Base-by-base conservation (phyloP, 2,329 filamentous ascomycete species). In the Sporothrix variecibatus region DNA sequence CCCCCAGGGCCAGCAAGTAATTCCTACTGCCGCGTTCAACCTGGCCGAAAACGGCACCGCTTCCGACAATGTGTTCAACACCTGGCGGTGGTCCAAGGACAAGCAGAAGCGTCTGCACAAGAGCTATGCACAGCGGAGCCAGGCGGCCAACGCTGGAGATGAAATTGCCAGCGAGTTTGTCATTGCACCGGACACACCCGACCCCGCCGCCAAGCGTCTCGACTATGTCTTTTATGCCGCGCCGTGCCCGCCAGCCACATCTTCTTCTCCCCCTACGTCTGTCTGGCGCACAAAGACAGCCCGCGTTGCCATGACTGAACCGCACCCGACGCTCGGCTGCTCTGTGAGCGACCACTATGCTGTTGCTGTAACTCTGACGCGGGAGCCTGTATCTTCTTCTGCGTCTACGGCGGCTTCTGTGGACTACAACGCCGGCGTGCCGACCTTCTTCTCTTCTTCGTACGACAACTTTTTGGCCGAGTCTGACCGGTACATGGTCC, bases 301-400 rank as follows among this genome's bases (percentile, higher is more conserved):
- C 2, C 87, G 89, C 69, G 92, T 99, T 1, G 91, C 92, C 75
- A 94, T 98, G 90, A 91, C 90, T 26, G 88, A 92, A 80, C 91
- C 93, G 11, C 95, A 98, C 82, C 93, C 94, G 0, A 89, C 88
- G 1, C 86, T 98, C 1, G 87, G 90, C 76, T 97, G 94, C 83
- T 97, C 94, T 0, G 86, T 98, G 34, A 98, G 94, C 78, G 95
- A 99, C 80, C 96, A 98, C 81, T 98, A 98, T 81, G 94, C 94
- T 28, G 92, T 98, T 72, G 92, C 95, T 81, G 91, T 93, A 6
- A 94, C 93, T 0, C 86, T 98, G 11, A n/a, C 68, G 7, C 28
- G 73, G 1, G 43, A 58, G 26, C 62, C 62, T 28, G 64, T 53
- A 17, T 12, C n/a, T 51, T 4, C 46, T 17, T 34, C 62, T 28